Percentiles rank a stretch among this genome's conserved stretches.
phyloP scores from a whole-genome alignment of 352 stramenopile species.

The Pythium dissimile region DNA sequence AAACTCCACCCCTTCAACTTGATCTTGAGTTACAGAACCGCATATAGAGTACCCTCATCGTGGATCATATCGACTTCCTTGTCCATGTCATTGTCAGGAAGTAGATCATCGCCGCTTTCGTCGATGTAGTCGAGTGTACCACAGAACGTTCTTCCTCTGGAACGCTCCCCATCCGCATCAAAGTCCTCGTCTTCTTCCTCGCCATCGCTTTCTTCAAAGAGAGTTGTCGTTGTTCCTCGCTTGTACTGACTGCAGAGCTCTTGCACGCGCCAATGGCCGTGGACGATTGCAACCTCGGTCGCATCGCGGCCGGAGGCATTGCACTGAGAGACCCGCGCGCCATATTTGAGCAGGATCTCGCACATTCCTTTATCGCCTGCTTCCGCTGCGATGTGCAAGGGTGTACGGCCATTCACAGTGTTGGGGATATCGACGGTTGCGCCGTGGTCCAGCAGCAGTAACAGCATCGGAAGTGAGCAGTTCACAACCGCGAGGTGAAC shows the following conservation, averaged over 20 bases:
- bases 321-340: slow-evolving; percentile 27
- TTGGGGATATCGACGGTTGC: slow-evolving; percentile 36
- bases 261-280: background rate
- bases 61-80: background rate
- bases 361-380: slow-evolving; percentile 46
- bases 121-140: background rate
- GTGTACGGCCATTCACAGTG: slow-evolving; percentile 41
- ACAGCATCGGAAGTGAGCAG: slow-evolving; percentile 32
- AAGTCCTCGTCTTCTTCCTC: background rate
- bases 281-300: background rate
- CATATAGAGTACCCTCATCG: background rate
- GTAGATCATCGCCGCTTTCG: background rate
- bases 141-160: background rate
- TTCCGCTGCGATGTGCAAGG: slow-evolving; percentile 54
- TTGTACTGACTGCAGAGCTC: background rate
- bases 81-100: background rate
- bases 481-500: slow-evolving; percentile 49
- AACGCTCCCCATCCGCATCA: background rate
- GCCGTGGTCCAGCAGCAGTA: slow-evolving; percentile 40
- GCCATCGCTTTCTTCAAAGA: background rate
- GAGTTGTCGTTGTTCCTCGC: background rate
- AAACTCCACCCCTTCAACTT: no score
- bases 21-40: slow-evolving; percentile 1
- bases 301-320: slow-evolving; percentile 6
- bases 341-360: slow-evolving; percentile 38